Conservation (phyloP, 1,284 basidiomycete species). For the Puccinia novopanici region DNA sequence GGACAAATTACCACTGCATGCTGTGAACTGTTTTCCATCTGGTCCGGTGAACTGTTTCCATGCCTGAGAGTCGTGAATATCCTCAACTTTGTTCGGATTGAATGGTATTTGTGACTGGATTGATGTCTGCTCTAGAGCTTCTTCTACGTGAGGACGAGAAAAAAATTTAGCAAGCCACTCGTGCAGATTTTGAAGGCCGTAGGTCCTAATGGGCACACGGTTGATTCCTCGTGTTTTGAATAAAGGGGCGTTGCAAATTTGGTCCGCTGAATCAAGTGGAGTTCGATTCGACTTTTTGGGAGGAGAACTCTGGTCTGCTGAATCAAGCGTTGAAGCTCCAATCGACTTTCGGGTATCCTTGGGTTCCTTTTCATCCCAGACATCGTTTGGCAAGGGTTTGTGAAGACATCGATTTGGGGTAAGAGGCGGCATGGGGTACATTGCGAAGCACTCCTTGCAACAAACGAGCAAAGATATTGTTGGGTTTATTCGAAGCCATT, state of each 20-base stretch:
- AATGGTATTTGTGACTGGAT: not conserved
- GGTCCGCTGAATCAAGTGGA: not conserved
- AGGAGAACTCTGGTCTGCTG: not conserved
- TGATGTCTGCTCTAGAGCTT: not conserved
- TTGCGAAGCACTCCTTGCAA: constrained; percentile 15
- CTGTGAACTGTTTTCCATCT: constrained; percentile 22
- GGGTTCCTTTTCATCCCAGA: not conserved
- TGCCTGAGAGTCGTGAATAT: constrained; percentile 12
- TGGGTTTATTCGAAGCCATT: constrained; percentile 8
- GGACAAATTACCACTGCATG: not conserved
- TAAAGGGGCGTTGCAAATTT: not conserved
- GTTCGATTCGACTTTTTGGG: too few relatives aligned
- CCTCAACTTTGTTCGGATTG: not conserved
- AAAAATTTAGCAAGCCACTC: constrained; percentile 20
- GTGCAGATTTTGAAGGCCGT: constrained; percentile 16
- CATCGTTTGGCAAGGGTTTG: too few relatives aligned
- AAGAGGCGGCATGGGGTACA: not conserved
- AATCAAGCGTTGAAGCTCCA: not conserved
- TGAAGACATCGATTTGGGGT: not conserved
- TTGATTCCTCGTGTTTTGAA: not conserved
- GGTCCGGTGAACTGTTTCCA: constrained; percentile 31
- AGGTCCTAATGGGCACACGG: not conserved
- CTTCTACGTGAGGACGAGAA: not conserved
- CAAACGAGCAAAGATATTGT: not conserved
- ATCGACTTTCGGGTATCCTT: not conserved